Evolutionary conservation across 169 alveolate genomes (phyloP).

Genomic region (Eimeria brunetti): DNA sequence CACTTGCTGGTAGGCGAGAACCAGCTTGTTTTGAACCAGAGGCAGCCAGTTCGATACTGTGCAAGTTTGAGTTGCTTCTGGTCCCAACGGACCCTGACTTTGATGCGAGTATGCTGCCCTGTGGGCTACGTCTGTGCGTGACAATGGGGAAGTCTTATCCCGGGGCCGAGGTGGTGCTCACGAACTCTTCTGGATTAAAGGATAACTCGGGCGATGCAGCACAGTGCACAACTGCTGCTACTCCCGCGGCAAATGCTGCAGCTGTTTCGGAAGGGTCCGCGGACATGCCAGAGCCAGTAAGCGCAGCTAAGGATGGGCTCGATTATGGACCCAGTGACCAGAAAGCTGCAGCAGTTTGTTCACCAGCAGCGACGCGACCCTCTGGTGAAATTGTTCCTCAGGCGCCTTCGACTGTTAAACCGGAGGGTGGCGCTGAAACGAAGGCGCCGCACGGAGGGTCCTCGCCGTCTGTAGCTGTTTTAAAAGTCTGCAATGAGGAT

Average conservation of each 20-base stretch:
- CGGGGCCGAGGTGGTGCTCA: slow-evolving; percentile 15
- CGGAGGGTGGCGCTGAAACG: background rate
- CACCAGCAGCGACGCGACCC: background rate
- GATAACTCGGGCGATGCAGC: background rate
- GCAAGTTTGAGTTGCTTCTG: slow-evolving; percentile 27
- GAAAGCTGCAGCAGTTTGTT: background rate
- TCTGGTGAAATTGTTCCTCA: background rate
- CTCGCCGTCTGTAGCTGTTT: slow-evolving; percentile 18
- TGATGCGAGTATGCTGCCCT: slow-evolving; percentile 17
- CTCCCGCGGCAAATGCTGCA: background rate
- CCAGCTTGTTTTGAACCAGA: slow-evolving; percentile 4
- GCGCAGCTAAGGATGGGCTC: background rate
- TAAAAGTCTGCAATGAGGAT: slow-evolving; percentile 60
- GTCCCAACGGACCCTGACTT: slow-evolving; percentile 55
- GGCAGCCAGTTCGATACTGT: background rate
- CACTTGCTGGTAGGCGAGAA: background rate
- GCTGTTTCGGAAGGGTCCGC: background rate
- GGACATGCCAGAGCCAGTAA: background rate
- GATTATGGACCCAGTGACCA: background rate
- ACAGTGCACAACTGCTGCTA: background rate
- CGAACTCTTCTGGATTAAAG: background rate
- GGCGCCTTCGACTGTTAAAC: background rate
- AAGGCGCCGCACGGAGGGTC: background rate
- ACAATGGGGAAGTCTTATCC: slow-evolving; percentile 44
- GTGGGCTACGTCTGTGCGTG: slow-evolving; percentile 30